Conservation (phyloP, 177 flowering plant genomes). For the Vitis hybrid region DNA sequence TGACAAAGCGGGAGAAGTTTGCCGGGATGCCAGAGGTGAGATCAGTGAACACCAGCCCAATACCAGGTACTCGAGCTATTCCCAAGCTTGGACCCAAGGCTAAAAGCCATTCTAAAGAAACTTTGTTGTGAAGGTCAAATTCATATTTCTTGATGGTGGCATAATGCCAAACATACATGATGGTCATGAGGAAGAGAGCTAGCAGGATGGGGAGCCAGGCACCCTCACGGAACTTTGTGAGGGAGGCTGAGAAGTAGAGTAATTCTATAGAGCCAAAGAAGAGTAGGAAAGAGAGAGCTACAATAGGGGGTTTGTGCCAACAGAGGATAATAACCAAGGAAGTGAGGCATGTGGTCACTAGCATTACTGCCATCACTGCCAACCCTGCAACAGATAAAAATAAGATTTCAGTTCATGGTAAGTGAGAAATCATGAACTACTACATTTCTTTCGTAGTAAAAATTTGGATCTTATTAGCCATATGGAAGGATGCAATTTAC, state of each 20-base stretch:
- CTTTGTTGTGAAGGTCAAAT: slow-evolving; percentile 88
- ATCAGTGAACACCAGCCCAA: slow-evolving; percentile 80
- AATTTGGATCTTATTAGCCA: not conserved
- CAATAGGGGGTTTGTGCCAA: slow-evolving; percentile 85
- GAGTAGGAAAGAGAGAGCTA: slow-evolving; percentile 67
- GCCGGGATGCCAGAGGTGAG: slow-evolving; percentile 89
- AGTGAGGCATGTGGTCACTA: slow-evolving; percentile 90
- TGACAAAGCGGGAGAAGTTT: slow-evolving; percentile 86
- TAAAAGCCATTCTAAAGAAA: slow-evolving; percentile 84
- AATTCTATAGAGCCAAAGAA: slow-evolving; percentile 78
- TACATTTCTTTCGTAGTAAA: not conserved
- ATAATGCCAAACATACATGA: slow-evolving; percentile 88
- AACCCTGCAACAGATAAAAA: slow-evolving; percentile 54
- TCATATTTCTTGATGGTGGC: slow-evolving; percentile 82
- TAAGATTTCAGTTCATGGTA: not conserved
- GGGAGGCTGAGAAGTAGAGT: slow-evolving; percentile 85
- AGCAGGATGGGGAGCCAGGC: slow-evolving; percentile 93
- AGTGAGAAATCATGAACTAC: too few relatives aligned
- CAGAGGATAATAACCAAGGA: slow-evolving; percentile 83
- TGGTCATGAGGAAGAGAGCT: slow-evolving; percentile 72
- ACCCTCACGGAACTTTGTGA: slow-evolving; percentile 74
- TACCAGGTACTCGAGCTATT: slow-evolving; percentile 83
- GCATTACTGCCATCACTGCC: slow-evolving; percentile 97
- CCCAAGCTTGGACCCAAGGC: slow-evolving; percentile 86
- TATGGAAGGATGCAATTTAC: slow-evolving; percentile 25